Evolutionary conservation across 208 protist genomes (phyloP), one percentile per base, ranked within the genome.

Genomic region (Trypanosoma lewisi): DNA sequence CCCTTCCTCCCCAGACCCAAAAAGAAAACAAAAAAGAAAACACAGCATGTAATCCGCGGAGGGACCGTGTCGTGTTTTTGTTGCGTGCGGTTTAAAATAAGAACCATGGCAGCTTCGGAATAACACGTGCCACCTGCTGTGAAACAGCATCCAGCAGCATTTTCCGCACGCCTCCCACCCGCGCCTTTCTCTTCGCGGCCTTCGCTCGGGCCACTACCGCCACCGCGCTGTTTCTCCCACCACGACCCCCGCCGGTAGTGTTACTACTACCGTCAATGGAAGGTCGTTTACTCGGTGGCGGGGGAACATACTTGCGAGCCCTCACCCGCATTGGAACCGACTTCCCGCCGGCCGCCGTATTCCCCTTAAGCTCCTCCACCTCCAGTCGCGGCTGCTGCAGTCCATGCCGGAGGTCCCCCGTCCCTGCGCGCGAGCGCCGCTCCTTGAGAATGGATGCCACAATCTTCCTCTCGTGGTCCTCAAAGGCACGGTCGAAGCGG

Each of bases 401-500:
- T 49, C 56, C 57, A 12, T 57, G 60, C 23, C 88, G 36, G 37
- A 75, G 55, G 25, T 93, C 83, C 4, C 77, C 77, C 6, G 80
- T 80, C 50, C 77, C 65, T 36, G 63, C 70, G 7, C 58, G 42
- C 48, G 56, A 45, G 12, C 89, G 86, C 58, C 83, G 77, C 69
- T 96, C 90, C 71, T 89, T 88, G 56, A 81, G 70, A 63, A 96
- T 94, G 12, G 82, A 82, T 63, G 79, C 71, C 51, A 85, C 63
- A 42, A 79, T 64, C 45, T 80, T 78, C 1, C 72, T 70, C 67
- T 93, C 86, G 57, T 93, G 85, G 71, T 93, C 87, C 57, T 72
- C 76, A 60, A 83, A 95, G 31, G 72, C 68, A 58, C 83, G 77
- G 72, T 96, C 91, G 70, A 98, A 97, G 41, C 66, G 76, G 66